These are phyloP conservation scores for Thraustochytrium striatum DNA, from an alignment of 352 stramenopile genomes.

Conservation along the genomic window DNA sequence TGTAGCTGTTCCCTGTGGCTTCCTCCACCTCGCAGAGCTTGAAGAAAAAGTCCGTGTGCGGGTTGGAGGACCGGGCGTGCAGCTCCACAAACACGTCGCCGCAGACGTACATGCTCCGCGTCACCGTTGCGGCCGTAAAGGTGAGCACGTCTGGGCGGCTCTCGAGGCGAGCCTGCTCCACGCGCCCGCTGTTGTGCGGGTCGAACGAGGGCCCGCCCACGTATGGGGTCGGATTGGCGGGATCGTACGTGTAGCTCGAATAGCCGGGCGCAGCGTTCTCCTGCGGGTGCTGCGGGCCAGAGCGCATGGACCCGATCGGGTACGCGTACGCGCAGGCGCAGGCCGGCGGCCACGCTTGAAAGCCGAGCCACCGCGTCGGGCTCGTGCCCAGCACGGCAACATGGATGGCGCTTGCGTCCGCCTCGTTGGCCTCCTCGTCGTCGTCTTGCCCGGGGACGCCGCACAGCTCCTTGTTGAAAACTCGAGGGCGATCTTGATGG, in stretches of 20 bases:
- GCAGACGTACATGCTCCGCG: background rate
- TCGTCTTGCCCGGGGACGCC: conserved; percentile 7
- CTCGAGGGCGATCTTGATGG: conserved; percentile 23
- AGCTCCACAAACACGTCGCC: conserved; percentile 22
- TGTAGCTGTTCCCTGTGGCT: background rate
- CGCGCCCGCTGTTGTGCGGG: conserved; percentile 3
- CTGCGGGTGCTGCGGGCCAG: background rate
- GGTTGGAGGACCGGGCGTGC: conserved; percentile 13
- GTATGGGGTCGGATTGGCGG: background rate
- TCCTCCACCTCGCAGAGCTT: conserved; percentile 14
- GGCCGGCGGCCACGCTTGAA: background rate
- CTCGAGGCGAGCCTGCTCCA: conserved; percentile 34
- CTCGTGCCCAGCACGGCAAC: conserved; percentile 6
- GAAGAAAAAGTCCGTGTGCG: conserved; percentile 41
- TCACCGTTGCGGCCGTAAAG: background rate
- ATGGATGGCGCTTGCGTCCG: conserved; percentile 5
- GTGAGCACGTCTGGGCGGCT: conserved; percentile 9
- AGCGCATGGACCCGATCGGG: background rate
- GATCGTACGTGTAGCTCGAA: background rate
- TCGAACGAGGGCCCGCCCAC: conserved; percentile 15
- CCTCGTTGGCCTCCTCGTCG: background rate
- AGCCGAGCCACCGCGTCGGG: conserved; percentile 19
- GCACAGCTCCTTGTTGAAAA: conserved; percentile 24
- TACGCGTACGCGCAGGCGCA: background rate
- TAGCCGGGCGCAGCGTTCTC: background rate